Conservation (phyloP, 2,329 filamentous ascomycete genomes). For the Xylaria hypoxylon region DNA sequence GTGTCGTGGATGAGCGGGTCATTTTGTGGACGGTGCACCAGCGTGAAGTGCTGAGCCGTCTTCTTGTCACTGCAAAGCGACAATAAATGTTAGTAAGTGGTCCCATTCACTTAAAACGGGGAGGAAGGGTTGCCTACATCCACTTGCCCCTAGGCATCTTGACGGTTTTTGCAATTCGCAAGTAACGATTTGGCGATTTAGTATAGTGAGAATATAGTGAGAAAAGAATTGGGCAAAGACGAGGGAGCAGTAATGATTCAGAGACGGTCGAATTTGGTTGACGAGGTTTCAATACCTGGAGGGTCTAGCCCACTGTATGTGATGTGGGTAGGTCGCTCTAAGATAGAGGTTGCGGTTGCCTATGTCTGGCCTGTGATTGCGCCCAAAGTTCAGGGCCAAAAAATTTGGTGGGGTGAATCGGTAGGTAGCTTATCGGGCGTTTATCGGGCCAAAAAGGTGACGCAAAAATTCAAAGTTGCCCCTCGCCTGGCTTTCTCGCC, state of each 20-base stretch:
- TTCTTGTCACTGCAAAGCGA: constrained; percentile 77
- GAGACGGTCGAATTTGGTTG: constrained; percentile 4
- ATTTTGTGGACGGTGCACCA: constrained; percentile 96
- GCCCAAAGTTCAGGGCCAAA: constrained; percentile 34
- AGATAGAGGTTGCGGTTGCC: constrained; percentile 8
- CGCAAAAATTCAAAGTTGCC: constrained; percentile 57
- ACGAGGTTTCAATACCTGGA: constrained; percentile 7
- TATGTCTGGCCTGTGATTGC: constrained; percentile 7
- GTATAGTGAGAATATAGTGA: background rate
- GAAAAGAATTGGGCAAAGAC: background rate
- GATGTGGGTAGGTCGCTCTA: background rate
- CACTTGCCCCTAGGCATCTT: constrained; percentile 82
- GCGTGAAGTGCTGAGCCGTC: constrained; percentile 88
- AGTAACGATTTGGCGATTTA: background rate
- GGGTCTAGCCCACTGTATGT: background rate
- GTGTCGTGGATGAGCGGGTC: constrained; percentile 96
- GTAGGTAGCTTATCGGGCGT: constrained; percentile 41
- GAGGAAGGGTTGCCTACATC: constrained; percentile 66
- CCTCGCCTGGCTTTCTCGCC: constrained; percentile 5
- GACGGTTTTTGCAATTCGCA: constrained; percentile 39
- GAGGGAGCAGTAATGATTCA: background rate
- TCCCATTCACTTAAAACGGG: background rate
- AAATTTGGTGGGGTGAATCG: constrained; percentile 50
- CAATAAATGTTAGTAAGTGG: constrained; percentile 23
- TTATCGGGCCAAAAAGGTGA: constrained; percentile 42